phyloP scores from a whole-genome alignment of 306 rosid genomes.

The Malus sylvestris region DNA sequence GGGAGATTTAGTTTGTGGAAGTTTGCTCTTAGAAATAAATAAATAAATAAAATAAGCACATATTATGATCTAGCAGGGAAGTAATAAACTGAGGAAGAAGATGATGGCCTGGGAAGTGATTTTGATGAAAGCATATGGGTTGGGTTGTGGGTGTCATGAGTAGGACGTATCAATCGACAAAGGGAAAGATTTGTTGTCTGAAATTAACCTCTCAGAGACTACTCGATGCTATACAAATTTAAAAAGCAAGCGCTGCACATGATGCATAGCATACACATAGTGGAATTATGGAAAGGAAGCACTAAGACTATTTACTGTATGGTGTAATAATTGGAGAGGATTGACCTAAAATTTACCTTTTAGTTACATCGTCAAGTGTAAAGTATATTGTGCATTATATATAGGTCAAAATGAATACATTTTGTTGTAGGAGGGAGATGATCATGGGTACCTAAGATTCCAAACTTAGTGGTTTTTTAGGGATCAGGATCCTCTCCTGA shows the following conservation, averaged over 20 bases:
- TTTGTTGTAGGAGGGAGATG: background rate
- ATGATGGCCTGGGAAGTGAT: background rate
- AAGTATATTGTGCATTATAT: background rate
- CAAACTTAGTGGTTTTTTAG: constrained; percentile 32
- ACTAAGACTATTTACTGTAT: background rate
- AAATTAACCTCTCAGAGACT: constrained; percentile 20
- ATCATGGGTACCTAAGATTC: constrained; percentile 49
- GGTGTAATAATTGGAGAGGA: constrained; percentile 10
- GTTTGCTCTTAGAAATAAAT: constrained; percentile 29
- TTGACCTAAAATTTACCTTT: constrained; percentile 32
- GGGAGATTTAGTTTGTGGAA: constrained; percentile 25
- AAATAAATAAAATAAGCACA: background rate
- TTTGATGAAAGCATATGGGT: background rate
- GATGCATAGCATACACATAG: background rate
- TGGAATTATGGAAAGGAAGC: background rate
- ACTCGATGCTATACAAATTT: background rate
- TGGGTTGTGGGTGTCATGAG: constrained; percentile 80
- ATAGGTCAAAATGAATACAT: constrained; percentile 27
- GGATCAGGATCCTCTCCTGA: no score
- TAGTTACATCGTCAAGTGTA: background rate
- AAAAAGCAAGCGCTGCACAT: background rate
- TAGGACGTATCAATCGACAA: constrained; percentile 90
- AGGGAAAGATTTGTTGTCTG: constrained; percentile 49
- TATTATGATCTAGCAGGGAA: background rate
- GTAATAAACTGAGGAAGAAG: background rate